Conservation (phyloP, 2,329 filamentous ascomycete genomes). For the Westerdykella sp. region DNA sequence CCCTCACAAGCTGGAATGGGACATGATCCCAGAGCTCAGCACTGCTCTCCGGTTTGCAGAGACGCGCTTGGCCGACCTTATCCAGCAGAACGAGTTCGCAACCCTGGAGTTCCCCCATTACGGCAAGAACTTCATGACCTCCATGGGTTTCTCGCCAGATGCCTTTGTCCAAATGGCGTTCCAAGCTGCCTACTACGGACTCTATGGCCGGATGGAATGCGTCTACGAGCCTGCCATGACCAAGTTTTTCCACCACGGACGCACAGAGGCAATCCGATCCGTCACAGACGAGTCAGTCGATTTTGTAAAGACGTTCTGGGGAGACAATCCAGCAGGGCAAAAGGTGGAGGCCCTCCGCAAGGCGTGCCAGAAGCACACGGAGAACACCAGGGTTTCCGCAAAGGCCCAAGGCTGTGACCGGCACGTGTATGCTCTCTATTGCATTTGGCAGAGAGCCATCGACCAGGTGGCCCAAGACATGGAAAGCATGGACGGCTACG, state of each 20-base stretch:
- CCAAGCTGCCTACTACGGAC: constrained; percentile 93
- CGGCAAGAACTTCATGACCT: constrained; percentile 96
- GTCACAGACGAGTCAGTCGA: constrained; percentile 78
- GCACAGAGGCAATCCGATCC: constrained; percentile 86
- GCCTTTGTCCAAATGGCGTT: constrained; percentile 99
- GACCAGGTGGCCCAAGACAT: constrained; percentile 61
- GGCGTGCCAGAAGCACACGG: constrained; percentile 77
- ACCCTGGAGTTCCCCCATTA: constrained; percentile 84
- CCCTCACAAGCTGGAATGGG: constrained; percentile 95
- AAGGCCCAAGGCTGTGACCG: constrained; percentile 88
- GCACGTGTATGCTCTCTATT: constrained; percentile 89
- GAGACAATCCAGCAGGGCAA: constrained; percentile 70
- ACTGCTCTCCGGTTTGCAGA: constrained; percentile 93
- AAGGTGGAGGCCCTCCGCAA: constrained; percentile 82
- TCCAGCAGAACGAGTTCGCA: constrained; percentile 93
- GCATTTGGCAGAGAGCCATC: constrained; percentile 84
- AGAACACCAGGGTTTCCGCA: constrained; percentile 74
- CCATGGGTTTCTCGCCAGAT: constrained; percentile 93
- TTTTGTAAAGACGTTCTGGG: constrained; percentile 93
- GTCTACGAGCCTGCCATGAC: constrained; percentile 99
- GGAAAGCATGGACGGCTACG: constrained; percentile 51
- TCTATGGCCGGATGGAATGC: constrained; percentile 89
- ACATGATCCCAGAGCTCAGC: constrained; percentile 85
- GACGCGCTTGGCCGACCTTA: constrained; percentile 85
- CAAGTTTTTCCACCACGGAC: constrained; percentile 84